These are phyloP conservation scores for Lotmaria passim DNA, from an alignment of 208 protist species.

Conservation along the genomic window DNA sequence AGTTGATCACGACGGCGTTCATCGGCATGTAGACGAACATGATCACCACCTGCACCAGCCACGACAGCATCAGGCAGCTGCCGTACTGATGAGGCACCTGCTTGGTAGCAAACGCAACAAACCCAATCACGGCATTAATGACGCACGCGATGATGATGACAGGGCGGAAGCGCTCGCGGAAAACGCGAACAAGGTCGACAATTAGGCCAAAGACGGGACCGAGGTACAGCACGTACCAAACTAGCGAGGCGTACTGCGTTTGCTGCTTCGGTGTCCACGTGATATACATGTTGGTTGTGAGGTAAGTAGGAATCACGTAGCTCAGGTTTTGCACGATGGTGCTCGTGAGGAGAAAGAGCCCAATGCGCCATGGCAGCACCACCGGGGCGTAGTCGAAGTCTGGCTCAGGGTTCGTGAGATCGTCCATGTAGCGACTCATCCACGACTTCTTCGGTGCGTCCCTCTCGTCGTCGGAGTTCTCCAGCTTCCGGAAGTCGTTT, in stretches of 20 bases:
- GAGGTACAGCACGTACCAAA: conserved; percentile 35
- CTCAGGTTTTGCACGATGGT: conserved; percentile 45
- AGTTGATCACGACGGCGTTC: conserved; percentile 37
- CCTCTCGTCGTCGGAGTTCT: background rate
- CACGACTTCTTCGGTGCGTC: conserved; percentile 14
- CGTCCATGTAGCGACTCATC: conserved; percentile 21
- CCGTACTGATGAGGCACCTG: conserved; percentile 5
- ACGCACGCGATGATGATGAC: conserved; percentile 35
- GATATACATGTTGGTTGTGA: conserved; percentile 5
- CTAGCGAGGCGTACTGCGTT: conserved; percentile 26
- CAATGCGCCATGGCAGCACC: conserved; percentile 40
- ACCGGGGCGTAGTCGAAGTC: conserved; percentile 19
- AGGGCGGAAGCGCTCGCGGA: conserved; percentile 37
- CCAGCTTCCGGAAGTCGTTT: background rate
- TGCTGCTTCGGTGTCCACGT: conserved; percentile 19
- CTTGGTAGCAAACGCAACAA: conserved; percentile 24
- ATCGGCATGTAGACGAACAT: conserved; percentile 55
- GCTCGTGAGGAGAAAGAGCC: conserved; percentile 36
- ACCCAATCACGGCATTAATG: conserved; percentile 33
- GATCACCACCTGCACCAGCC: conserved; percentile 30
- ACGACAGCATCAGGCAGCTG: conserved; percentile 20
- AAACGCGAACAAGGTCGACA: conserved; percentile 32
- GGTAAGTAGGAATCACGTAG: conserved; percentile 13
- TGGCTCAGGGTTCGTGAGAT: conserved; percentile 13
- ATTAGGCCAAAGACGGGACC: conserved; percentile 45